Percentiles rank a stretch among this genome's conserved stretches.
Conservation (phyloP, 768 basidiomycete genomes). For the Russula ochroleuca region DNA sequence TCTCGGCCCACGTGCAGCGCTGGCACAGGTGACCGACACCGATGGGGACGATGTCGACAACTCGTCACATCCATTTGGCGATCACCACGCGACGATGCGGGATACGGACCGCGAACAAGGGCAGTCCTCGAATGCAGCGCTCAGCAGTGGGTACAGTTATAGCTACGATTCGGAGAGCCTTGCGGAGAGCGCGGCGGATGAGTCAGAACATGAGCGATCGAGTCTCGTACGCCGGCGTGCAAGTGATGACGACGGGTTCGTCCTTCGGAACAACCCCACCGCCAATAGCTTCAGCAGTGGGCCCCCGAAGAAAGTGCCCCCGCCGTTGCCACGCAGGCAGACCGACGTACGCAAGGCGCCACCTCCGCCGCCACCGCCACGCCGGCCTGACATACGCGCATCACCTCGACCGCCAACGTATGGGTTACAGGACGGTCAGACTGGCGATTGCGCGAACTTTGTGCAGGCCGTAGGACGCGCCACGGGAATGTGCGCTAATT, state of each 20-base stretch:
- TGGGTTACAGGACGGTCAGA: constrained; percentile 36
- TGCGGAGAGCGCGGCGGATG: constrained; percentile 38
- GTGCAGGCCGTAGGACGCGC: constrained; percentile 63
- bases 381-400: constrained; percentile 28
- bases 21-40: constrained; percentile 30
- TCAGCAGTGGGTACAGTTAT: constrained; percentile 40
- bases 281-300: constrained; percentile 3
- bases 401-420: constrained; percentile 19
- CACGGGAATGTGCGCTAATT: constrained; percentile 61
- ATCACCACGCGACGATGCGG: constrained; percentile 42
- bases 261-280: not conserved
- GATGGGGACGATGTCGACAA: constrained; percentile 35
- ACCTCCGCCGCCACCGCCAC: constrained; percentile 34
- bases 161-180: constrained; percentile 40
- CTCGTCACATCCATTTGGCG: constrained; percentile 48
- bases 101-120: constrained; percentile 11
- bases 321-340: constrained; percentile 31
- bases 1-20: constrained; percentile 41
- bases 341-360: constrained; percentile 30
- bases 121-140: constrained; percentile 36
- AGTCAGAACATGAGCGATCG: constrained; percentile 42
- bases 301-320: constrained; percentile 13
- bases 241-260: constrained; percentile 25
- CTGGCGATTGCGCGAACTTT: constrained; percentile 50
- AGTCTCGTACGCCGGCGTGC: constrained; percentile 32